phyloP scores from a whole-genome alignment of 2,329 filamentous ascomycete species.

The Aspergillus candidus region DNA sequence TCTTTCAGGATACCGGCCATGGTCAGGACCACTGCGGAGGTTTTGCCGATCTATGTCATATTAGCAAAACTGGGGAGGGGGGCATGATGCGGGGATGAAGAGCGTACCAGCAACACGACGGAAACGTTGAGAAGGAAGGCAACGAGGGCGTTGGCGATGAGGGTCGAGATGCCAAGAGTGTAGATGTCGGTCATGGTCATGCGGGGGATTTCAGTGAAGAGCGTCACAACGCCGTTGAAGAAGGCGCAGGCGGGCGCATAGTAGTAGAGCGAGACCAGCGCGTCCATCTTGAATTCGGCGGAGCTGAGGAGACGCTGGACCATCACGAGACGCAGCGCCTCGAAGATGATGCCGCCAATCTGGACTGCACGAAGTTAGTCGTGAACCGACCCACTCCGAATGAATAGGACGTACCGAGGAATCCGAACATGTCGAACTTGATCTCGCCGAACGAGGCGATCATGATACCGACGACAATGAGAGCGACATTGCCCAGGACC shows the following conservation, averaged over 20 bases:
- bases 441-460: constrained; percentile 94
- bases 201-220: constrained; percentile 57
- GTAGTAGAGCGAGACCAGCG: constrained; percentile 80
- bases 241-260: constrained; percentile 73
- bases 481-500: constrained; percentile 82
- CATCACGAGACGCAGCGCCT: constrained; percentile 73
- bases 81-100: not conserved
- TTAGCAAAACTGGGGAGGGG: constrained; percentile 9
- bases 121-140: constrained; percentile 75
- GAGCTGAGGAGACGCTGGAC: constrained; percentile 70
- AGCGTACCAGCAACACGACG: constrained; percentile 69
- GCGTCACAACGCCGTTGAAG: constrained; percentile 65
- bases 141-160: constrained; percentile 65
- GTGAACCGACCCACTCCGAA: no score
- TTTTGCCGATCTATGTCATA: constrained; percentile 67
- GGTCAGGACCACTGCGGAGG: constrained; percentile 73
- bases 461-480: constrained; percentile 89
- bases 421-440: constrained; percentile 63
- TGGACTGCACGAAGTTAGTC: constrained; percentile 67
- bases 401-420: constrained; percentile 54
- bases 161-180: constrained; percentile 56
- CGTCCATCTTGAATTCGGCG: constrained; percentile 77
- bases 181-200: constrained; percentile 70
- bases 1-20: constrained; percentile 78
- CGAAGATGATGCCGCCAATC: constrained; percentile 66